Evolutionary conservation across 768 basidiomycete genomes (phyloP).

Genomic region (Fibroporia radiculosa): DNA sequence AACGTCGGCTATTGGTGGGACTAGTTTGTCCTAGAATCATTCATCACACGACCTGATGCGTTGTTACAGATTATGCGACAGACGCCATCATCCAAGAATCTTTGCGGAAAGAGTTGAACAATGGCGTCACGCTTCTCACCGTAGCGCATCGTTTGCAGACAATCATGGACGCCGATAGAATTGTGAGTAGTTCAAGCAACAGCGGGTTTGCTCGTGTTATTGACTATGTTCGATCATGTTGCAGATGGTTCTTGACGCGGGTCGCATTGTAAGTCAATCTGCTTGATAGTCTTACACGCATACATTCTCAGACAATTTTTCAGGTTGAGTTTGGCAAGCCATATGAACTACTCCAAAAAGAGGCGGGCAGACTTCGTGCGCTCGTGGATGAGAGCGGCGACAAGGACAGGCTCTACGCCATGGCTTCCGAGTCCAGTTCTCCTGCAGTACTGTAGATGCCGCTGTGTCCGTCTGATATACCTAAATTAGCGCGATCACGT

Average conservation of each 20-base stretch:
- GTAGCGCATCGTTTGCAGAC: constrained; percentile 55
- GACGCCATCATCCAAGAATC: constrained; percentile 51
- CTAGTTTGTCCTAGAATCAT: no score
- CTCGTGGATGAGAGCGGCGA: constrained; percentile 54
- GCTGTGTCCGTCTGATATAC: no score
- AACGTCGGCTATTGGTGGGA: constrained; percentile 36
- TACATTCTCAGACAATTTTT: neutral
- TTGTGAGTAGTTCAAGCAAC: constrained; percentile 24
- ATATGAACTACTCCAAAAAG: constrained; percentile 38
- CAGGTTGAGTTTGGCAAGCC: constrained; percentile 48
- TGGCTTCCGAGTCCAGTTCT: no score
- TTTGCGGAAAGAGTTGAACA: constrained; percentile 36
- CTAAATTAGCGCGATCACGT: no score
- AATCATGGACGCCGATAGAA: constrained; percentile 55
- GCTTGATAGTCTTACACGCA: neutral
- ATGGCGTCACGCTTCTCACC: constrained; percentile 46
- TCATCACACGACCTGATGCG: no score
- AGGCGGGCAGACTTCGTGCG: constrained; percentile 41
- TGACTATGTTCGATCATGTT: neutral
- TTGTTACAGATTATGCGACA: constrained; percentile 54
- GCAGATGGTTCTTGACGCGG: constrained; percentile 37
- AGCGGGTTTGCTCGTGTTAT: neutral
- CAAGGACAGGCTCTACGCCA: no score
- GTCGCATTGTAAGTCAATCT: constrained; percentile 25
- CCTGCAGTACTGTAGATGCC: no score